These are phyloP conservation scores for Piper longum DNA, from an alignment of 164 flowering plant genomes.

Conservation along the genomic window DNA sequence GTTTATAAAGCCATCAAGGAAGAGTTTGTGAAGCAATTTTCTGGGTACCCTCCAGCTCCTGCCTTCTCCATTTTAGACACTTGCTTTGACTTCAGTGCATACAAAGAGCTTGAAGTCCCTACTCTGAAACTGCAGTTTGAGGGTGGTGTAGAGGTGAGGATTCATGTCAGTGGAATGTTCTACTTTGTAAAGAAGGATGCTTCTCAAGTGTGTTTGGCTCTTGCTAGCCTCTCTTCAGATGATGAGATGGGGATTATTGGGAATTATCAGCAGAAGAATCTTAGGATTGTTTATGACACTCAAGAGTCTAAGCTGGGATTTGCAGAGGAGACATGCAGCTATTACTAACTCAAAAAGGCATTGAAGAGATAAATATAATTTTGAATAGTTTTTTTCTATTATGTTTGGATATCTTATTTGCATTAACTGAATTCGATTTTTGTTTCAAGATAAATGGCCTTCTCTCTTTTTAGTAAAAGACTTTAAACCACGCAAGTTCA, in stretches of 20 bases:
- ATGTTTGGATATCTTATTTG: too few species aligned
- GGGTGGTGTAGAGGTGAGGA: conserved; percentile 30
- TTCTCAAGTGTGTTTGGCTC: conserved; percentile 76
- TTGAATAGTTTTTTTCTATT: neutral
- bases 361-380: neutral
- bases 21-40: conserved; percentile 60
- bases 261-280: conserved; percentile 75
- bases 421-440: too few species aligned
- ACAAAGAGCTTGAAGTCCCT: conserved; percentile 52
- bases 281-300: conserved; percentile 61
- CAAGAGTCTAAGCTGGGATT: conserved; percentile 52
- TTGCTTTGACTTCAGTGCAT: conserved; percentile 55
- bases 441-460: too few species aligned
- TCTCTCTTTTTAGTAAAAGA: too few species aligned
- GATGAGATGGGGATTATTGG: conserved; percentile 61
- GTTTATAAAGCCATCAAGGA: conserved; percentile 40
- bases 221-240: conserved; percentile 60
- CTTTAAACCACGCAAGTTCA: too few species aligned
- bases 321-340: conserved; percentile 58
- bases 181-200: conserved; percentile 60
- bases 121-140: conserved; percentile 44
- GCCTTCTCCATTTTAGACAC: conserved; percentile 62
- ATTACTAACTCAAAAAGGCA: conserved; percentile 3
- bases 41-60: conserved; percentile 56
- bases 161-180: conserved; percentile 55